Conservation (phyloP, 169 alveolate species). For the Cryptosporidium sp. region DNA sequence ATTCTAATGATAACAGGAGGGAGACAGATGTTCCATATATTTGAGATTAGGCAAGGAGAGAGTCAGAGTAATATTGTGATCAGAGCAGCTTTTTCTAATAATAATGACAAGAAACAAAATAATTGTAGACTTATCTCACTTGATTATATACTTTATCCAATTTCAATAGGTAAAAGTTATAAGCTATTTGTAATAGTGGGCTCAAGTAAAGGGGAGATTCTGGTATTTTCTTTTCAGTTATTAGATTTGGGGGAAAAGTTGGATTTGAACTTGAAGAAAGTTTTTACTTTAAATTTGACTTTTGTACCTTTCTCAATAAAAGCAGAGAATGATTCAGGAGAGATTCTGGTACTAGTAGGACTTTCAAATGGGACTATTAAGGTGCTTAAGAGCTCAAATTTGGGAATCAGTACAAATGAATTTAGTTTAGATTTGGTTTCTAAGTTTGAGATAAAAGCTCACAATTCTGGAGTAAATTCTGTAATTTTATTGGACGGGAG, state of each 20-base stretch:
- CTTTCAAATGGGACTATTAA: slow-evolving; percentile 45
- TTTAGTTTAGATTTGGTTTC: neutral
- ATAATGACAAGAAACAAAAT: neutral
- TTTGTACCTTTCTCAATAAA: slow-evolving; percentile 60
- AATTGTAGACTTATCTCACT: slow-evolving; percentile 37
- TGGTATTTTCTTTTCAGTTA: slow-evolving; percentile 13
- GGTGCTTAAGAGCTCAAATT: neutral
- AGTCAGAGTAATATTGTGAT: neutral
- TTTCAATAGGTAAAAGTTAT: neutral
- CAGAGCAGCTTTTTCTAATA: slow-evolving; percentile 31
- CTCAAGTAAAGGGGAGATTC: slow-evolving; percentile 56
- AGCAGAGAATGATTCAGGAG: neutral
- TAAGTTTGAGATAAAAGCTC: slow-evolving; percentile 16
- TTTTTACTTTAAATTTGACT: neutral
- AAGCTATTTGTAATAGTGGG: slow-evolving; percentile 20
- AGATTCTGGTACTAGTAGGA: slow-evolving; percentile 10
- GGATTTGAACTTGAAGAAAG: neutral
- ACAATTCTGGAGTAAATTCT: slow-evolving; percentile 64
- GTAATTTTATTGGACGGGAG: neutral
- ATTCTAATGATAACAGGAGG: slow-evolving; percentile 36
- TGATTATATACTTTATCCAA: slow-evolving; percentile 4
- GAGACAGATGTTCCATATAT: slow-evolving; percentile 48
- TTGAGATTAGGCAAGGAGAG: neutral
- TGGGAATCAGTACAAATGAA: neutral
- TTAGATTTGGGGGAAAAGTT: neutral